Base-by-base conservation (phyloP, 2,329 filamentous ascomycete species). In the Lecanicillium sp. region DNA sequence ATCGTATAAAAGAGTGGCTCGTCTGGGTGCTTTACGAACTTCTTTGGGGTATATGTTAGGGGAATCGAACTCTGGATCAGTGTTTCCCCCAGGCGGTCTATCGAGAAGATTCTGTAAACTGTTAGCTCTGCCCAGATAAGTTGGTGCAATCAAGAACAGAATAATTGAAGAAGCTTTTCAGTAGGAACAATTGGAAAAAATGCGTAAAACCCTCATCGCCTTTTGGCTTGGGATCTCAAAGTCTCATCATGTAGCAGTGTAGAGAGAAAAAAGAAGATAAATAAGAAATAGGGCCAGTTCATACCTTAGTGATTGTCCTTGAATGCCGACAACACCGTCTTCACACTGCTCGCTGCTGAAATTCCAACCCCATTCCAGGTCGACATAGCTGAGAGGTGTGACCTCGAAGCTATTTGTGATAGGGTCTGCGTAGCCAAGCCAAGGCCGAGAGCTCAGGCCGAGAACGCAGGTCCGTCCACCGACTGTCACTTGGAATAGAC, bases 111-210 rank as follows among this genome's bases (percentile, higher is more conserved):
- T 58, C 90, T 84, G 51, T 38, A 39, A 39, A 27, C 11, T 5
- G 23, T 48, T 35, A 48, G 45, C 30, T n/a, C 6, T 39, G 42
- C 38, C 44, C 53, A 54, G 58, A 78, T 64, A 69, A 62, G 52
- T 59, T 35, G 19, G 15, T 45, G 49, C 19, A 40, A 21, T 33
- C 9, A 36, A 33, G 49, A 41, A 51, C 49, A 53, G 52, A 48
- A 36, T 33, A 44, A 58, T 60, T 27, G n/a, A 45, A 49, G 56
- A 48, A 56, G 61, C 67, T 15, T 66, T 65, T 95, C 90, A 95
- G 90, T 83, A 95, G 89, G 89, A 95, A 95, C 90, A 95, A 95
- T 94, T 95, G 88, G 74, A 72, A 73, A 73, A 69, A 75, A 70
- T 68, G 67, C 65, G 68, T 74, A 68, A 68, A 65, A 67, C 60